A percentile compares a stretch with the other conserved stretches of the same genome.
Conservation (phyloP, 164 flowering plant species). For the Macadamia integrifolia region DNA sequence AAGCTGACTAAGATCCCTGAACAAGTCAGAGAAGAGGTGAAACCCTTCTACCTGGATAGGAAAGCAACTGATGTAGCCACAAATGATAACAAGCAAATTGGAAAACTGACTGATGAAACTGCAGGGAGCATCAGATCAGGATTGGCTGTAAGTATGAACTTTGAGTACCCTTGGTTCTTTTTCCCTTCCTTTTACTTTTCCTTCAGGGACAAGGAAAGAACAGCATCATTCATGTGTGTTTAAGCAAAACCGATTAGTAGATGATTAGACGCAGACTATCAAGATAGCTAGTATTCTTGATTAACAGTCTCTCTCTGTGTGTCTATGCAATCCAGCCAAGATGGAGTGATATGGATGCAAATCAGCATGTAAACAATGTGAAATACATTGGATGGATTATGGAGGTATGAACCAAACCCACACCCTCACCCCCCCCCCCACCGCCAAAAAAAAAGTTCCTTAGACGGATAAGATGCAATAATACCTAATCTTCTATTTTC, state of each 20-base stretch:
- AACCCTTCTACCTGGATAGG: slow-evolving; percentile 43
- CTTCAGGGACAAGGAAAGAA: no score
- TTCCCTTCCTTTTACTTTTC: no score
- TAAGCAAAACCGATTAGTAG: no score
- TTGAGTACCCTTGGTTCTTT: no score
- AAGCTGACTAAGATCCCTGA: slow-evolving; percentile 57
- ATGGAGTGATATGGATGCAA: slow-evolving; percentile 67
- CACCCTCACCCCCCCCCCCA: background rate
- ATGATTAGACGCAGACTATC: background rate
- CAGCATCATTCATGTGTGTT: no score
- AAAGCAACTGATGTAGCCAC: slow-evolving; percentile 19
- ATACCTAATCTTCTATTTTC: no score
- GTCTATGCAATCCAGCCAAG: slow-evolving; percentile 37
- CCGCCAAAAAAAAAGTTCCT: no score
- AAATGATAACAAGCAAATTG: slow-evolving; percentile 30
- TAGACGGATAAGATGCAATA: no score
- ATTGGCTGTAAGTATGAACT: slow-evolving; percentile 18
- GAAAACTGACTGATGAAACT: slow-evolving; percentile 45
- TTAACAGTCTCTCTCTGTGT: background rate
- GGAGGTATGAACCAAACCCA: slow-evolving; percentile 40
- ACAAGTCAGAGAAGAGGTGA: slow-evolving; percentile 51
- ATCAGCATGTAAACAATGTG: slow-evolving; percentile 75
- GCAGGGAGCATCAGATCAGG: no score
- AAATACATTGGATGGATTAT: slow-evolving; percentile 85
- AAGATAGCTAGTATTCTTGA: background rate